Base-by-base conservation (phyloP, 176 grass and related monocot species). In the Musa acuminata region DNA sequence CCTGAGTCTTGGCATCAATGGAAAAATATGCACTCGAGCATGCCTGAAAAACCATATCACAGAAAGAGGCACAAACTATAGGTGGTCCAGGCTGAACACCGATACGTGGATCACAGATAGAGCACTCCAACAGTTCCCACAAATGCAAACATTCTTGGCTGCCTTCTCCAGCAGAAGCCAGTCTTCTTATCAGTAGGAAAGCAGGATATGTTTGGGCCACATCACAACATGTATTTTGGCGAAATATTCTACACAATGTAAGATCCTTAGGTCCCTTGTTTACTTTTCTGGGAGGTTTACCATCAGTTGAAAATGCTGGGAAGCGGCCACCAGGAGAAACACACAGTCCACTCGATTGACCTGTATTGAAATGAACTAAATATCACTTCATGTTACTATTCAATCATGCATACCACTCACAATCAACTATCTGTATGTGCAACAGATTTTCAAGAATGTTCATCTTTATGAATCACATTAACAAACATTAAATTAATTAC, bases 71-170 rank as follows among this genome's bases (percentile, higher is more conserved):
- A 49, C 95, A 99, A 62, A 99, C 67, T 60, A 82, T 67, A 58
- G 95, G 95, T 59, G 86, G 95, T 68, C 95, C 90, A 64, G 88
- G 49, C 53, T 74, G 83, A 76, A 88, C 77, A 69, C 95, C 95
- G 7, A 89, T 75, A 48, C 75, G 77, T 59, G 88, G 95, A 78
- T 99, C 88, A 58, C 95, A 99, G 71, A 99, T 85, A n/a, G 95
- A 94, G 83, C 90, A 94, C 76, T 99, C 95, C 1, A 99, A 75
- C 77, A 99, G 62, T 71, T 99, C 95, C 95, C 95, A 99, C 65
- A 99, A 66, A 85, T 94, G 86, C 69, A 99, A 83, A 76, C 95
- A 99, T 84, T 94, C 88, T 80, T 77, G 76, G 81, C 66, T 87
- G 24, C 82, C 95, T 84, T 99, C 95, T 69, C 95, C 95, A 74